Conservation (phyloP, 257 asterid genomes). For the Scutellaria barbata region DNA sequence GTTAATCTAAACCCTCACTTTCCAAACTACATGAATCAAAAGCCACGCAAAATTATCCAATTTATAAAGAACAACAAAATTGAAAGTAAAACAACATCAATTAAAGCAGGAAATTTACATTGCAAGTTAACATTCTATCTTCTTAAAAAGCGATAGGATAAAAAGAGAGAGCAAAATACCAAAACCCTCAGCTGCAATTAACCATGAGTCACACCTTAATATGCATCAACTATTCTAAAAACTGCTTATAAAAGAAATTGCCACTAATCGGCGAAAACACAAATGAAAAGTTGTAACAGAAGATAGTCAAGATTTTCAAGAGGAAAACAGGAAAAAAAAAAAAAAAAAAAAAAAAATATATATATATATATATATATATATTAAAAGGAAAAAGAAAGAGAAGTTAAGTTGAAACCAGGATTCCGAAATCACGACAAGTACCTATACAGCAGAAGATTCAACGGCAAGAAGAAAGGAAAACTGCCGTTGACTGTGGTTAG, state of each 20-base stretch:
- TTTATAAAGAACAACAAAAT: not conserved
- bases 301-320: not conserved
- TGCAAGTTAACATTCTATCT: not conserved
- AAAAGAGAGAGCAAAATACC: not conserved
- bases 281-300: not conserved
- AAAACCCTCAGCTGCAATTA: constrained; percentile 30
- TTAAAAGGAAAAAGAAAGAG: not conserved
- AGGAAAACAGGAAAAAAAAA: not conserved
- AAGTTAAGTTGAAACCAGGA: not conserved
- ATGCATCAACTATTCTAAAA: not conserved
- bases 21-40: constrained; percentile 19
- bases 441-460: constrained; percentile 22
- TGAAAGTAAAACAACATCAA: not conserved
- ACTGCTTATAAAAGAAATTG: not conserved
- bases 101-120: not conserved
- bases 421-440: constrained; percentile 7
- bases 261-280: not conserved
- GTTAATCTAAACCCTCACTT: constrained; percentile 17
- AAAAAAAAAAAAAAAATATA: too few relatives aligned
- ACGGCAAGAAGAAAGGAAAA: constrained; percentile 11
- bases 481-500: constrained; percentile 24
- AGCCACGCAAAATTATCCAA: not conserved
- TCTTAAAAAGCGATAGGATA: not conserved
- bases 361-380: too few relatives aligned
- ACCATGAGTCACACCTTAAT: constrained; percentile 7